Conservation (phyloP, 495 filamentous ascomycete species). For the Penicillium maclennaniae region DNA sequence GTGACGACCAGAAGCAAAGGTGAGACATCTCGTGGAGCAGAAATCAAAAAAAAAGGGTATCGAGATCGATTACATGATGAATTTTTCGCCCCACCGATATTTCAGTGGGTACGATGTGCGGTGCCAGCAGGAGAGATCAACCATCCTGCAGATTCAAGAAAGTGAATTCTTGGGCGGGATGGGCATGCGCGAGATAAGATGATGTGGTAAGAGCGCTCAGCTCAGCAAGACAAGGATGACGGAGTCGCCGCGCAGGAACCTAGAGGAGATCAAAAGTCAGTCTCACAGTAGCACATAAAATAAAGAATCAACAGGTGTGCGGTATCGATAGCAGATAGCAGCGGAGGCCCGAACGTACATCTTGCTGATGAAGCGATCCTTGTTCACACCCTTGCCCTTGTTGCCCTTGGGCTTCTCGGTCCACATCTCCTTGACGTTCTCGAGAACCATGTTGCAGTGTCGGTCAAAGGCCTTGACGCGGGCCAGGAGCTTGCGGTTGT, state of each 20-base stretch:
- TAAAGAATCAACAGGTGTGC: not conserved
- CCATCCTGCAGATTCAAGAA: conserved; percentile 9
- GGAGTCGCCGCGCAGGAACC: conserved; percentile 91
- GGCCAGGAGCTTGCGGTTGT: conserved; percentile 80
- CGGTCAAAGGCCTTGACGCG: conserved; percentile 86
- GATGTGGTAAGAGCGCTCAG: conserved; percentile 38
- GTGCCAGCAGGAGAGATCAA: conserved; percentile 15
- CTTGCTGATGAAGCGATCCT: conserved; percentile 98
- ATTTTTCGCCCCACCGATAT: conserved; percentile 5
- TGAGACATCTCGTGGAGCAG: conserved; percentile 4
- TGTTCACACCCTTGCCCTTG: conserved; percentile 89
- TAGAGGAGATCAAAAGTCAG: conserved; percentile 25
- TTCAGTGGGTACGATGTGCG: conserved; percentile 9
- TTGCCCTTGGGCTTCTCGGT: conserved; percentile 88
- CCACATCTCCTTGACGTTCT: conserved; percentile 99
- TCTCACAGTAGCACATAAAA: not conserved
- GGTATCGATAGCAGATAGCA: not conserved
- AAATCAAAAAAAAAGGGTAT: conserved; percentile 21
- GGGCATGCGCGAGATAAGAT: conserved; percentile 10
- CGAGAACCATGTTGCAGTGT: conserved; percentile 97
- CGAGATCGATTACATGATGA: conserved; percentile 26
- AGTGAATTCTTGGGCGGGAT: conserved; percentile 18
- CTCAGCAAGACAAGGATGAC: conserved; percentile 91
- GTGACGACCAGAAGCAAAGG: conserved; percentile 24
- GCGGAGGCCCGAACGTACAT: conserved; percentile 57